A percentile compares a stretch with the other conserved stretches of the same genome.
Conservation (phyloP, 1,284 basidiomycete species). For the Boletus albobrunnescens region DNA sequence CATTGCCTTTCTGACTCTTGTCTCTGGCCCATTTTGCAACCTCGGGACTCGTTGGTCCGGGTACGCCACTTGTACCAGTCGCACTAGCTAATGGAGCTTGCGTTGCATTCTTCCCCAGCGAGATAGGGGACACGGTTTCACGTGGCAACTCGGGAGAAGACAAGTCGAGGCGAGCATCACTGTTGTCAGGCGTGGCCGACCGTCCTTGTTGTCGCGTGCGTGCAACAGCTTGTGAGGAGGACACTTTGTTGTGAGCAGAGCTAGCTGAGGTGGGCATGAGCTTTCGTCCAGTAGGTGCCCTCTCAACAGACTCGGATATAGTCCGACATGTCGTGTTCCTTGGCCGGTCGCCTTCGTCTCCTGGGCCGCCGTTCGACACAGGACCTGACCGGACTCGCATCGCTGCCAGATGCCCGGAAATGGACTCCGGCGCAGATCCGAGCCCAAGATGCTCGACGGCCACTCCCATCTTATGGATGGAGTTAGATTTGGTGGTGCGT, state of each 20-base stretch:
- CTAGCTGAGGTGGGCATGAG: constrained; percentile 1
- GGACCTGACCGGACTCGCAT: constrained; percentile 23
- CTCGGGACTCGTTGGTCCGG: constrained; percentile 49
- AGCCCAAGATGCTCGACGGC: constrained; percentile 12
- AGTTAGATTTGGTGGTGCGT: constrained; percentile 12
- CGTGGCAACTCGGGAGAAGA: constrained; percentile 52
- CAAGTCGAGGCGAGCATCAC: constrained; percentile 28
- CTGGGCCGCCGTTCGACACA: background rate
- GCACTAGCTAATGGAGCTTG: constrained; percentile 8
- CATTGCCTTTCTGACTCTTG: constrained; percentile 27
- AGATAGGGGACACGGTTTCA: constrained; percentile 45
- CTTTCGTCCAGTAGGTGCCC: constrained; percentile 5
- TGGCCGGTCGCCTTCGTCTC: background rate
- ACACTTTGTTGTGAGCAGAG: constrained; percentile 5
- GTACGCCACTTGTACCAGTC: constrained; percentile 28
- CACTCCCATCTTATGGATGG: constrained; percentile 5
- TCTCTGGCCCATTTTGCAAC: constrained; percentile 45
- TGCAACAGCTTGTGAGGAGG: constrained; percentile 5
- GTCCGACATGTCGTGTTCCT: constrained; percentile 15
- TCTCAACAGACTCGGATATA: constrained; percentile 19
- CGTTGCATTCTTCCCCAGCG: constrained; percentile 30
- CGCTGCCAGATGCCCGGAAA: constrained; percentile 27
- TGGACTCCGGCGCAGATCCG: constrained; percentile 28
- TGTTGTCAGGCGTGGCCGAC: constrained; percentile 15
- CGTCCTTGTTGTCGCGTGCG: constrained; percentile 9